Conservation (phyloP, 768 basidiomycete species). For the Rhizopogon salebrosus region DNA sequence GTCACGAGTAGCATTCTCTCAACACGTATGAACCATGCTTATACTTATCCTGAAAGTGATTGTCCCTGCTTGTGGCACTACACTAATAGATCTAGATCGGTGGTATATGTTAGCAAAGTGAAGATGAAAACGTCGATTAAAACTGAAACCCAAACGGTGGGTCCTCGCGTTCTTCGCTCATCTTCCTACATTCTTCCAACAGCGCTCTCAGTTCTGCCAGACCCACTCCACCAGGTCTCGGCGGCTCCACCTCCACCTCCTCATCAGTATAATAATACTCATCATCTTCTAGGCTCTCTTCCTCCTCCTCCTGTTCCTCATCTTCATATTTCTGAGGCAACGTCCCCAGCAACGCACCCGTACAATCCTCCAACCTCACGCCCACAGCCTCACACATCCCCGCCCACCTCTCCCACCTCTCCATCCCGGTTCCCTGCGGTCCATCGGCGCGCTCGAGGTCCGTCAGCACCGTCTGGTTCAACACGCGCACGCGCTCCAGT, state of each 20-base stretch:
- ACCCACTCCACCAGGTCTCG: slow-evolving; percentile 17
- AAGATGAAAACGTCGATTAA: background rate
- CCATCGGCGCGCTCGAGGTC: slow-evolving; percentile 54
- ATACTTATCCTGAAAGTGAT: too few species aligned
- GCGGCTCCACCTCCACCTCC: slow-evolving; percentile 21
- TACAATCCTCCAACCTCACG: slow-evolving; percentile 71
- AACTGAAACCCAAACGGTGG: slow-evolving; percentile 17
- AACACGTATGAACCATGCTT: background rate
- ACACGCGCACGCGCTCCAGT: slow-evolving; percentile 51
- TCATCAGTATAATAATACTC: slow-evolving; percentile 29
- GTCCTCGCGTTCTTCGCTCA: slow-evolving; percentile 27
- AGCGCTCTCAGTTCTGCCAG: slow-evolving; percentile 48
- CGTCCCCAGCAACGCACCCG: slow-evolving; percentile 54
- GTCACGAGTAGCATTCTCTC: background rate
- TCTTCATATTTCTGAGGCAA: slow-evolving; percentile 27
- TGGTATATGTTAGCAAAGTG: background rate
- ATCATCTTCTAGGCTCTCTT: slow-evolving; percentile 12
- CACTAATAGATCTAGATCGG: background rate
- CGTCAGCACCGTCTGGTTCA: slow-evolving; percentile 49
- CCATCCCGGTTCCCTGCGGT: slow-evolving; percentile 34
- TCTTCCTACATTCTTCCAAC: slow-evolving; percentile 51
- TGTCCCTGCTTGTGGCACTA: background rate
- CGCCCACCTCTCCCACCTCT: slow-evolving; percentile 73
- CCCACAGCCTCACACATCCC: slow-evolving; percentile 41
- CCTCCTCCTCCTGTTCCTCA: slow-evolving; percentile 29